Conservation (phyloP, 768 basidiomycete genomes). For the Phlebiopsis flavidoalba region DNA sequence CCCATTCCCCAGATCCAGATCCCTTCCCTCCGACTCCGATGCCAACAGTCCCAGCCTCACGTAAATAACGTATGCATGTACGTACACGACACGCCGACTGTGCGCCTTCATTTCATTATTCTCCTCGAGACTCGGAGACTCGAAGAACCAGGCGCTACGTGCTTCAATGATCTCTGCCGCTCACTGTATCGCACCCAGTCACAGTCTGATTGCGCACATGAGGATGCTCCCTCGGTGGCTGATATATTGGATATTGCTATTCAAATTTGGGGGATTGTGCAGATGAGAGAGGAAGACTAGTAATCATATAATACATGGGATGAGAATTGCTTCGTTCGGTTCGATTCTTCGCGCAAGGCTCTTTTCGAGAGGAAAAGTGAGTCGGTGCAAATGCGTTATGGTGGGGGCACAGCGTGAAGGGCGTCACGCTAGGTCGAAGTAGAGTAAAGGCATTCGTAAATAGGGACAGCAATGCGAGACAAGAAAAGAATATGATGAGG, state of each 20-base stretch:
- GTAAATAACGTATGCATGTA: neutral
- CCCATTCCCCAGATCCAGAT: neutral
- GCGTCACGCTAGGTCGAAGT: neutral
- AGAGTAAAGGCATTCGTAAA: neutral
- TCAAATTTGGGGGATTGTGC: neutral
- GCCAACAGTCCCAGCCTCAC: neutral
- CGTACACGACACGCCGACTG: neutral
- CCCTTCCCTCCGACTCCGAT: neutral
- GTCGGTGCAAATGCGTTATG: neutral
- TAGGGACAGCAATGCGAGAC: neutral
- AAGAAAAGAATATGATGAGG: neutral
- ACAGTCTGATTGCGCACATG: too few relatives aligned
- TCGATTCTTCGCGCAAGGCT: neutral
- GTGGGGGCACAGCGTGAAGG: neutral
- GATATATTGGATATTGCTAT: neutral
- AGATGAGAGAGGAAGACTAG: neutral
- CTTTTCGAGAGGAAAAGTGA: neutral
- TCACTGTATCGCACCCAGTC: too few relatives aligned
- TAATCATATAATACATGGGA: conserved; percentile 1
- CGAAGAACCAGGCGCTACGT: too few relatives aligned
- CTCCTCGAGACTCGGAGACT: neutral
- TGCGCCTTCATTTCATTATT: neutral
- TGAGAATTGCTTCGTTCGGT: neutral
- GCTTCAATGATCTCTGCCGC: too few relatives aligned
- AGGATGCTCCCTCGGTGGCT: too few relatives aligned